These are phyloP conservation scores for Phoma herbarum DNA, from an alignment of 2,329 filamentous ascomycete species.

Conservation along the genomic window DNA sequence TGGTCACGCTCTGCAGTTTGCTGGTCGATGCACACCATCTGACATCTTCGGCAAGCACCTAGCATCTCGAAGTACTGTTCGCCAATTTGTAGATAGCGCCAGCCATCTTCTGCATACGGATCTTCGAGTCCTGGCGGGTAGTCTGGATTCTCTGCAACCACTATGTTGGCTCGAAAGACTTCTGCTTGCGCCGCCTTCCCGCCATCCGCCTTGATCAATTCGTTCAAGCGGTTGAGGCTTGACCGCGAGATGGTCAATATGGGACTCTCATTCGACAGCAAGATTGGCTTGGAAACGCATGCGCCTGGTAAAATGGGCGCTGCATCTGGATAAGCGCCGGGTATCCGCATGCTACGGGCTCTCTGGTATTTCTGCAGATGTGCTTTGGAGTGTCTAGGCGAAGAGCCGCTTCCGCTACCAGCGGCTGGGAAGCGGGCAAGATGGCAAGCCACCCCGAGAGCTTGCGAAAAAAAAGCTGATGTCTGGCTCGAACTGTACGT, in stretches of 20 bases:
- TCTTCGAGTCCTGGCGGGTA: constrained; percentile 57
- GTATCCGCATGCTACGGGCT: constrained; percentile 52
- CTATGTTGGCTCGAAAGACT: constrained; percentile 89
- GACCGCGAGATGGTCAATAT: constrained; percentile 84
- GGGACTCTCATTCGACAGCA: constrained; percentile 92
- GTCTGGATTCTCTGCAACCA: constrained; percentile 65
- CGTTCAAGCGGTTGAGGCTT: constrained; percentile 81
- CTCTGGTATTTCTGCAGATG: constrained; percentile 65
- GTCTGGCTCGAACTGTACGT: constrained; percentile 73
- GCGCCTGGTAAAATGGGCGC: constrained; percentile 58
- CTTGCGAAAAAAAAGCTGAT: constrained; percentile 78
- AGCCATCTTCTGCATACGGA: constrained; percentile 82
- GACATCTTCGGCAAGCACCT: constrained; percentile 86
- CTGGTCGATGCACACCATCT: constrained; percentile 97
- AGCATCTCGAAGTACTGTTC: constrained; percentile 72
- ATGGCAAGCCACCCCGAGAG: constrained; percentile 80
- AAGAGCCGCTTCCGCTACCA: constrained; percentile 60
- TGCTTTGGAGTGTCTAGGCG: constrained; percentile 75
- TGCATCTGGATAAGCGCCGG: constrained; percentile 63
- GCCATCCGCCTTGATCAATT: constrained; percentile 69
- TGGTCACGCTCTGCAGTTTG: constrained; percentile 77
- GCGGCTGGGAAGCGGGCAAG: constrained; percentile 81
- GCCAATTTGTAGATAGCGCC: constrained; percentile 74
- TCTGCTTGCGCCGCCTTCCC: constrained; percentile 73
- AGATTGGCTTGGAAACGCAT: constrained; percentile 67